These are phyloP conservation scores for Agastache rugosa DNA, from an alignment of 257 asterid species.

Conservation along the genomic window DNA sequence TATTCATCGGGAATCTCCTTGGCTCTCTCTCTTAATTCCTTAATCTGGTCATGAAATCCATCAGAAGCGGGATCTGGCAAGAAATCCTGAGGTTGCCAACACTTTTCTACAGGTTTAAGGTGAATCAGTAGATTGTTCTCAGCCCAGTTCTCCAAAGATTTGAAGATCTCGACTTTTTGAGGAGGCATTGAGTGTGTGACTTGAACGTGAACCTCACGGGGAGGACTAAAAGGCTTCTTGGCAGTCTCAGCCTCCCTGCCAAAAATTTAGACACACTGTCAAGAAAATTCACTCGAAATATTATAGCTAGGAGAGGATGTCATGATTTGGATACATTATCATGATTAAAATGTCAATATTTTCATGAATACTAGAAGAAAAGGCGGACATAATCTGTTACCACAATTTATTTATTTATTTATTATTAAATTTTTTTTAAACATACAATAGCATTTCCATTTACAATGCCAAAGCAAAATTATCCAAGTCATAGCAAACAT, in stretches of 20 bases:
- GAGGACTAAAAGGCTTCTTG: constrained; percentile 64
- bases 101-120: constrained; percentile 82
- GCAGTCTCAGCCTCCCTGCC: constrained; percentile 58
- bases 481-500: neutral
- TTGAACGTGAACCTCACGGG: constrained; percentile 72
- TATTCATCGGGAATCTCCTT: constrained; percentile 83
- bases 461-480: neutral
- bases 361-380: neutral
- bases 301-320: neutral
- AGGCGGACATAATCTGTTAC: neutral
- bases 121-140: constrained; percentile 64
- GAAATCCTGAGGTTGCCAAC: constrained; percentile 93
- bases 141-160: constrained; percentile 72
- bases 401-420: too few relatives aligned
- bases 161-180: constrained; percentile 75
- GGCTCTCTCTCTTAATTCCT: constrained; percentile 72
- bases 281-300: constrained; percentile 4
- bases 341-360: constrained; percentile 2
- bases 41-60: constrained; percentile 71
- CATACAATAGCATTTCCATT: neutral
- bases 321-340: neutral
- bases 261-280: neutral
- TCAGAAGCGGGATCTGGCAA: constrained; percentile 85
- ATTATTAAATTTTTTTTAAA: neutral
- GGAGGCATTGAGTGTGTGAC: constrained; percentile 87